Percentiles rank a stretch among this genome's conserved stretches.
Evolutionary conservation across 495 filamentous ascomycete species (phyloP).

Genomic region (Penicillium fimorum): DNA sequence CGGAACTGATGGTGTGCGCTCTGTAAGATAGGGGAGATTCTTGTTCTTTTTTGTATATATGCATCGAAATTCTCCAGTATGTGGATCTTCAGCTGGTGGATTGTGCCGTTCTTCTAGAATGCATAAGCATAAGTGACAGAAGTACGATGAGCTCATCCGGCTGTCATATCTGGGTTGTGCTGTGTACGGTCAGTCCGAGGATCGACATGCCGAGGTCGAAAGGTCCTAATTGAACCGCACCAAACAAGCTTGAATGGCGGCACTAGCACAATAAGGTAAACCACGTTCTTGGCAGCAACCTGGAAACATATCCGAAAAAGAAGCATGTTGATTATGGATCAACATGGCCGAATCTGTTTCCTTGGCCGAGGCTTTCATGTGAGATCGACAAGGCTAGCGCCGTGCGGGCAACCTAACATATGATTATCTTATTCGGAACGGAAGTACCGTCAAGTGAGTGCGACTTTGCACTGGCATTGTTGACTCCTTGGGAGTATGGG

Average conservation of each 20-base stretch:
- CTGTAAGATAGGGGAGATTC: constrained; percentile 19
- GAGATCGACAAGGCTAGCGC: constrained; percentile 12
- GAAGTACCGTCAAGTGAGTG: not conserved
- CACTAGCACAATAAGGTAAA: constrained; percentile 3
- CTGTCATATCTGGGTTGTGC: not conserved
- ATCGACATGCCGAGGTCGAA: constrained; percentile 8
- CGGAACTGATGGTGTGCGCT: constrained; percentile 32
- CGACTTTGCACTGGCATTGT: not conserved
- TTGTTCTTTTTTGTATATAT: constrained; percentile 22
- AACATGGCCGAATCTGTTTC: not conserved
- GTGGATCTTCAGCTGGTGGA: not conserved
- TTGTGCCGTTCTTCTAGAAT: not conserved
- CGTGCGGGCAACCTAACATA: not conserved
- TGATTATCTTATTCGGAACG: constrained; percentile 2
- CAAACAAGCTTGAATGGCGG: not conserved
- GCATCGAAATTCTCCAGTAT: constrained; percentile 7
- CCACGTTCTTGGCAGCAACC: constrained; percentile 3
- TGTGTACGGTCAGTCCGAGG: constrained; percentile 1
- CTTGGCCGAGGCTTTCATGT: constrained; percentile 13
- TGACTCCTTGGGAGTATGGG: not conserved
- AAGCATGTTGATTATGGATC: not conserved
- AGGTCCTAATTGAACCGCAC: constrained; percentile 1
- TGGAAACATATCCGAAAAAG: not conserved
- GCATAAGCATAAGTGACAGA: not conserved
- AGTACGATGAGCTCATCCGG: not conserved